Percentiles rank a stretch among this genome's conserved stretches.
phyloP scores from a whole-genome alignment of 1,139 yeast species.

The Lodderomyces elongisporus region DNA sequence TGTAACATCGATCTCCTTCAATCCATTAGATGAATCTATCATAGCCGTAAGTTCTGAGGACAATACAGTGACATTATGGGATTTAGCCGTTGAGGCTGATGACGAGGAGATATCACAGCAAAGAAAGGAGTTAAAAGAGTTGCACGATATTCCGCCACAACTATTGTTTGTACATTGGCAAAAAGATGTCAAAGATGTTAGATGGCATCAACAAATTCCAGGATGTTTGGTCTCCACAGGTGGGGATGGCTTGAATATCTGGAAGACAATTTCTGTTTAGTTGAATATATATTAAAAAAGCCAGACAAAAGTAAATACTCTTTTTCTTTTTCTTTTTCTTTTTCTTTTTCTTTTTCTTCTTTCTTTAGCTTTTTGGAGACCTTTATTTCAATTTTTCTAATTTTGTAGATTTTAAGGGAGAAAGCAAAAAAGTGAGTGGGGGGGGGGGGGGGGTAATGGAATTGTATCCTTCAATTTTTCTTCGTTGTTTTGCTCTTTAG shows the following conservation, averaged over 20 bases:
- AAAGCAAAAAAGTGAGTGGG: too few relatives aligned
- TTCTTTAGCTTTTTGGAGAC: too few relatives aligned
- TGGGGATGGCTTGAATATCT: conserved; percentile 86
- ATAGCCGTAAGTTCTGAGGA: conserved; percentile 96
- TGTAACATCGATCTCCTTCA: conserved; percentile 87
- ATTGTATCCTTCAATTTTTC: neutral
- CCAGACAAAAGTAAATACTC: too few relatives aligned
- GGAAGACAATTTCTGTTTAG: conserved; percentile 93
- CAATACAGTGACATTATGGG: conserved; percentile 96
- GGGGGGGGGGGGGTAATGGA: too few relatives aligned
- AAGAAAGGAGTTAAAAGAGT: conserved; percentile 64
- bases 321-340: too few relatives aligned
- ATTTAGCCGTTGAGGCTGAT: conserved; percentile 93
- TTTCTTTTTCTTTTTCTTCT: too few relatives aligned
- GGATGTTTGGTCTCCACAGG: conserved; percentile 95
- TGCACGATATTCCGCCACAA: conserved; percentile 93
- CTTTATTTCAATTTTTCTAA: too few relatives aligned
- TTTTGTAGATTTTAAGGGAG: too few relatives aligned
- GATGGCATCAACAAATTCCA: conserved; percentile 97
- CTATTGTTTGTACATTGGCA: conserved; percentile 97
- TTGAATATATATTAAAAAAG: too few relatives aligned
- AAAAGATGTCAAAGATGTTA: conserved; percentile 92
- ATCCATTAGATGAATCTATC: conserved; percentile 92
- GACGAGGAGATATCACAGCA: conserved; percentile 89
- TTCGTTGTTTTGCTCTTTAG: neutral